Conservation (phyloP, 2,329 filamentous ascomycete genomes). For the Fusarium coicis region DNA sequence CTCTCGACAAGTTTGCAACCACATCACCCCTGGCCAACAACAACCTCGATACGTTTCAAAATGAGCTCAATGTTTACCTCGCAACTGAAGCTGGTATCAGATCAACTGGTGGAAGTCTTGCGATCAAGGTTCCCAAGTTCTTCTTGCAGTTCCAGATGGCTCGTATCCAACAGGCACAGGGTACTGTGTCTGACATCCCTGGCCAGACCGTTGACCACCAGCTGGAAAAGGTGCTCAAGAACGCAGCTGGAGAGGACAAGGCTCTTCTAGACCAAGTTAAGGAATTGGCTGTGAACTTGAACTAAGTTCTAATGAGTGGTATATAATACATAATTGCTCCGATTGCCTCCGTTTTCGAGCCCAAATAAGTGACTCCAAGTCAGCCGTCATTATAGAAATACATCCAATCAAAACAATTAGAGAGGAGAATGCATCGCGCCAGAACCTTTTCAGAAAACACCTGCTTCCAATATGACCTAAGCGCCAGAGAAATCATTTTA, state of each 20-base stretch:
- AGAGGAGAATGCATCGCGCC: constrained; percentile 41
- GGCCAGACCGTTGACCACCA: constrained; percentile 67
- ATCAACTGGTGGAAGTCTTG: constrained; percentile 62
- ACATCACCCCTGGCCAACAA: constrained; percentile 58
- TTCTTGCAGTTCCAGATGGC: constrained; percentile 69
- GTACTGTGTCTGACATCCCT: constrained; percentile 61
- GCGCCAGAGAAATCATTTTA: constrained; percentile 26
- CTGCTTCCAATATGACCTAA: constrained; percentile 21
- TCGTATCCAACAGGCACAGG: constrained; percentile 69
- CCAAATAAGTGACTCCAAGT: constrained; percentile 40
- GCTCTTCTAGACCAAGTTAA: constrained; percentile 63
- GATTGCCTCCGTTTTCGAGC: not conserved
- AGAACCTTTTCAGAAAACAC: constrained; percentile 15
- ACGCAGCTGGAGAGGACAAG: constrained; percentile 61
- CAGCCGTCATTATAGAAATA: constrained; percentile 46
- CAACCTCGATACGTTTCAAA: constrained; percentile 63
- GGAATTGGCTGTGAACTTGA: constrained; percentile 47
- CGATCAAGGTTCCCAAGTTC: constrained; percentile 72
- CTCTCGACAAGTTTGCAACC: constrained; percentile 64
- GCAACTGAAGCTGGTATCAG: constrained; percentile 70
- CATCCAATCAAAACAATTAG: constrained; percentile 38
- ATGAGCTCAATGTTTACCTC: constrained; percentile 65
- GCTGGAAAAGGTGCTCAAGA: constrained; percentile 66
- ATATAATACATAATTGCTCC: constrained; percentile 33
- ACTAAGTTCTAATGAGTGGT: constrained; percentile 19